phyloP scores from a whole-genome alignment of 176 grass and related monocot species.

The Hordeum marinum region DNA sequence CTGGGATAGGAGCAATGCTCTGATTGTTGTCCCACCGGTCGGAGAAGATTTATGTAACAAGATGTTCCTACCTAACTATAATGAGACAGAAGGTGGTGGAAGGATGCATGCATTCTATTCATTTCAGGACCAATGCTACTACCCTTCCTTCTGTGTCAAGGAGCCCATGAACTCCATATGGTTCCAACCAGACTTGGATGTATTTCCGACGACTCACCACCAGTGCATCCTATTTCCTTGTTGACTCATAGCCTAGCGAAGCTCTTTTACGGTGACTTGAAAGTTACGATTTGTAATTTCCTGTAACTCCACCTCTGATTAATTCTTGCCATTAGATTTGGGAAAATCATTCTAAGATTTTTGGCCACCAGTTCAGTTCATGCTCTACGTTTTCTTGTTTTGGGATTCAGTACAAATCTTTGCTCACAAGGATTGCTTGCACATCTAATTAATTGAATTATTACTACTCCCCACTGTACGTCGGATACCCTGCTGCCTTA shows the following conservation, averaged over 20 bases:
- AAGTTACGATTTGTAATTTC: too few relatives aligned
- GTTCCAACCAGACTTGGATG: not conserved
- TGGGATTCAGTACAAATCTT: too few relatives aligned
- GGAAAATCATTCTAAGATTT: too few relatives aligned
- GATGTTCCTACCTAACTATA: not conserved
- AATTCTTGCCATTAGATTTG: too few relatives aligned
- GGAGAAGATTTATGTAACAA: not conserved
- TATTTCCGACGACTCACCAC: not conserved
- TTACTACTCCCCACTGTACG: too few relatives aligned
- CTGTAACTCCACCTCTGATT: too few relatives aligned
- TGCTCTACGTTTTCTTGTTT: too few relatives aligned
- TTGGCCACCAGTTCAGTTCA: too few relatives aligned
- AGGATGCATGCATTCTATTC: not conserved
- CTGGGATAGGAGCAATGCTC: not conserved
- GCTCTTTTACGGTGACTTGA: too few relatives aligned
- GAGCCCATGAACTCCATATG: not conserved
- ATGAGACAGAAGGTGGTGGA: accelerated
- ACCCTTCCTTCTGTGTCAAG: not conserved
- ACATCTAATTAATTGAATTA: too few relatives aligned
- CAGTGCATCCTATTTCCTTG: not conserved
- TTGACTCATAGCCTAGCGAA: not conserved
- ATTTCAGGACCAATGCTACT: not conserved
- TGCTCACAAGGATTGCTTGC: too few relatives aligned
- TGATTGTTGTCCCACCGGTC: not conserved
- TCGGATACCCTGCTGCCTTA: too few relatives aligned